Evolutionary conservation across 192 early-diverging fungal species (phyloP).

Genomic region (Glomus cerebriforme): DNA sequence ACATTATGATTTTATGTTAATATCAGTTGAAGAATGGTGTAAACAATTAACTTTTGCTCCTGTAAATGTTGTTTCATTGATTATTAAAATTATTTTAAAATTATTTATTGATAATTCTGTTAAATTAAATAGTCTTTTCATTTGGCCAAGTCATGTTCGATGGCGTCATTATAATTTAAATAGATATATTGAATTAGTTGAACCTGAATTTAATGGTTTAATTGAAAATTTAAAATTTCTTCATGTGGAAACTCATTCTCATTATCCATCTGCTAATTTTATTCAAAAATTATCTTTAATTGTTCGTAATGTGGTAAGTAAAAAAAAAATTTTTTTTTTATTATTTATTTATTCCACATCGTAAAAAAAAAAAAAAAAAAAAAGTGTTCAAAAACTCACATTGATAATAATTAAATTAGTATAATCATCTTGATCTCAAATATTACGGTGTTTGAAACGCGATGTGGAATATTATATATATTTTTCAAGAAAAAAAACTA

Average conservation of each 20-base stretch:
- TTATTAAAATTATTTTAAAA: not conserved
- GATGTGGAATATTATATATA: too few relatives aligned
- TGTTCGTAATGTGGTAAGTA: not conserved
- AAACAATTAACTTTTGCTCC: not conserved
- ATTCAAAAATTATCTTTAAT: not conserved
- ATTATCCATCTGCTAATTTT: not conserved
- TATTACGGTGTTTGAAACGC: too few relatives aligned
- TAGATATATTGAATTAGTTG: slow-evolving; percentile 3
- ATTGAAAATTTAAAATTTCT: not conserved
- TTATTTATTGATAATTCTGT: not conserved
- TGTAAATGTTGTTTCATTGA: not conserved
- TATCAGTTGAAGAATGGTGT: not conserved
- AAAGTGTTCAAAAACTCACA: not conserved
- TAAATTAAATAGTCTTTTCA: not conserved
- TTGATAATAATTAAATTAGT: too few relatives aligned
- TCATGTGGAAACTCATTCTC: not conserved
- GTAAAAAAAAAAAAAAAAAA: too few relatives aligned
- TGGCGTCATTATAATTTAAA: not conserved
- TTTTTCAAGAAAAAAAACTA: too few relatives aligned
- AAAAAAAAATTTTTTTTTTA: not conserved
- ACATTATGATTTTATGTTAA: slow-evolving; percentile 5
- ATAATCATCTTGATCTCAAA: too few relatives aligned
- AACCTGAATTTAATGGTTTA: not conserved
- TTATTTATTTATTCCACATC: not conserved
- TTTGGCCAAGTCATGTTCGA: not conserved